Evolutionary conservation across 495 filamentous ascomycete species (phyloP).

Genomic region (Parachaetomium inaequale): DNA sequence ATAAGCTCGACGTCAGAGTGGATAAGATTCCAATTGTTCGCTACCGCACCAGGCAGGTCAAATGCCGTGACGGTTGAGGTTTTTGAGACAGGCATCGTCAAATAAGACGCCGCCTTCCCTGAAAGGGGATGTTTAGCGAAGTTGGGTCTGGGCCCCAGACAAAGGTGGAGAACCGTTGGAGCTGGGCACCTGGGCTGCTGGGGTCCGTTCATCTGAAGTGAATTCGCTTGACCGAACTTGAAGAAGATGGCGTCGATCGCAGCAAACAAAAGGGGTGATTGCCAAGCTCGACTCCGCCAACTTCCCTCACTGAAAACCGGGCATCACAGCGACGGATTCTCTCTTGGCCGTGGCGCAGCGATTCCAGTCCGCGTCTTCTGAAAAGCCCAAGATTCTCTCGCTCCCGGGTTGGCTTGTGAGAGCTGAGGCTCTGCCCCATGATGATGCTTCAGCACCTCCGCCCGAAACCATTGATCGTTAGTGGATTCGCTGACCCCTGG

Average conservation of each 20-base stretch:
- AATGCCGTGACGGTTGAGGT: background rate
- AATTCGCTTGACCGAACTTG: background rate
- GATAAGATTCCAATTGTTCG: background rate
- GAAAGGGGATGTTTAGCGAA: background rate
- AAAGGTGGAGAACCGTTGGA: background rate
- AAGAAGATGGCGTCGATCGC: background rate
- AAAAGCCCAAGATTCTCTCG: background rate
- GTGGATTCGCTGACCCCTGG: background rate
- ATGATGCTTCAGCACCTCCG: background rate
- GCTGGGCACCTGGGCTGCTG: background rate
- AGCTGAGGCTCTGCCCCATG: background rate
- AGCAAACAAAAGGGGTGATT: background rate
- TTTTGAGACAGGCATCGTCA: background rate
- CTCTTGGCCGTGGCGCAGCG: background rate
- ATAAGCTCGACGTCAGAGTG: background rate
- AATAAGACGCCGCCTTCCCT: background rate
- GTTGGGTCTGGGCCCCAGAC: background rate
- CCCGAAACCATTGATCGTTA: background rate
- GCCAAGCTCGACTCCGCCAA: background rate
- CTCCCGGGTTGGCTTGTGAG: background rate
- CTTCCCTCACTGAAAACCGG: background rate
- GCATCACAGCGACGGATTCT: background rate
- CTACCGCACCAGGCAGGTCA: background rate
- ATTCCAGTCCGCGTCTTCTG: background rate
- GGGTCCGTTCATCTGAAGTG: background rate